These are phyloP conservation scores for Clarireedia homoeocarpa DNA, from an alignment of 2,329 filamentous ascomycete genomes.

Conservation along the genomic window DNA sequence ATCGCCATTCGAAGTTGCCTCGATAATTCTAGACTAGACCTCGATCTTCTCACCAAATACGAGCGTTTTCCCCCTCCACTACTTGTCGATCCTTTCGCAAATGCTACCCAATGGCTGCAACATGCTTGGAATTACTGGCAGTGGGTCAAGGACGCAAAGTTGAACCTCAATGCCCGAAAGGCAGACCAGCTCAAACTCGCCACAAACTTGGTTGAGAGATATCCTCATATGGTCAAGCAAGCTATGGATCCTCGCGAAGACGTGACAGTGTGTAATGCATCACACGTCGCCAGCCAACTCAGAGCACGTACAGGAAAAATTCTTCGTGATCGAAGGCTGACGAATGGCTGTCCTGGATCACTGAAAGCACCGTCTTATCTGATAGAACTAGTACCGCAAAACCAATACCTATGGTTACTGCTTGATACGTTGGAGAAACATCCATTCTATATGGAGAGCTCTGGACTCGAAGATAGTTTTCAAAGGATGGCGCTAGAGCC, in stretches of 20 bases:
- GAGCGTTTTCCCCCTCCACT: background rate
- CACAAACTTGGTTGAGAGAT: background rate
- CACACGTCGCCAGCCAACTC: background rate
- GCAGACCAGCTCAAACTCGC: background rate
- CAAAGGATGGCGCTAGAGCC: background rate
- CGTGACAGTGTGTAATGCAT: background rate
- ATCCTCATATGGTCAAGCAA: background rate
- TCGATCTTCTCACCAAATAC: background rate
- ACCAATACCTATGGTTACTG: constrained; percentile 1
- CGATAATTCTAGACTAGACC: background rate
- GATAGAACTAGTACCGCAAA: background rate
- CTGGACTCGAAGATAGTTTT: background rate
- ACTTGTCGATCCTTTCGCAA: background rate
- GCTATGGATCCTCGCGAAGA: background rate
- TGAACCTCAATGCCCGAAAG: background rate
- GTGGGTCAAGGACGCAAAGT: background rate
- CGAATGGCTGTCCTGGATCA: background rate
- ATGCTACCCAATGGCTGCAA: background rate
- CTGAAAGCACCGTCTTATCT: background rate
- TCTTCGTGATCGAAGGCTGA: background rate
- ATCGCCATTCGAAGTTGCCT: no score
- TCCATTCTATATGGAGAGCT: background rate
- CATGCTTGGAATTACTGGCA: background rate
- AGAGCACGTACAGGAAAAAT: background rate
- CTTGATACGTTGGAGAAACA: background rate